phyloP scores from a whole-genome alignment of 495 filamentous ascomycete genomes.

The Cetradonia linearis region DNA sequence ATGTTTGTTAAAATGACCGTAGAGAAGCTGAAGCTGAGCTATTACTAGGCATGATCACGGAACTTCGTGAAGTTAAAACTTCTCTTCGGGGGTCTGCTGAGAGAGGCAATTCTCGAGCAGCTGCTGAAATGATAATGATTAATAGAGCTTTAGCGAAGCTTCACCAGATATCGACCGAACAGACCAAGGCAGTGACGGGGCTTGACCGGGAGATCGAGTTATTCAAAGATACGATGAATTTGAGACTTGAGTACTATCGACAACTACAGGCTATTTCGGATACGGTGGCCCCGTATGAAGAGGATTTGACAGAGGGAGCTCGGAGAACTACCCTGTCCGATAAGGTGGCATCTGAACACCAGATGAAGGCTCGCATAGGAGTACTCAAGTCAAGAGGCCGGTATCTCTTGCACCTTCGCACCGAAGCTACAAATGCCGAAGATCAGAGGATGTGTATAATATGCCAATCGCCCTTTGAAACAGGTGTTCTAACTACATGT shows the following conservation, averaged over 20 bases:
- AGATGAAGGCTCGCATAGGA: conserved; percentile 43
- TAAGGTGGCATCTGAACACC: conserved; percentile 36
- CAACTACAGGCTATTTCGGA: conserved; percentile 85
- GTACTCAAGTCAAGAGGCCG: conserved; percentile 56
- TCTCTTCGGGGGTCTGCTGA: conserved; percentile 51
- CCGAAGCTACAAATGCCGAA: conserved; percentile 48
- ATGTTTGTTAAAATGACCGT: background rate
- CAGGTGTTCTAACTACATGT: conserved; percentile 78
- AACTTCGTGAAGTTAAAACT: conserved; percentile 52
- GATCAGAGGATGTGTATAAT: conserved; percentile 62
- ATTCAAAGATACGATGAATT: conserved; percentile 69
- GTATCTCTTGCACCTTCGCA: conserved; percentile 55
- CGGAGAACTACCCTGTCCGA: conserved; percentile 33
- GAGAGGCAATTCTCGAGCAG: conserved; percentile 52
- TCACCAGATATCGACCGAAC: conserved; percentile 50
- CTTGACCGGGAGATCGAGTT: conserved; percentile 65
- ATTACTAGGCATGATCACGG: conserved; percentile 43
- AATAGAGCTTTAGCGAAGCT: conserved; percentile 44
- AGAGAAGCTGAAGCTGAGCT: background rate
- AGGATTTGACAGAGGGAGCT: conserved; percentile 40
- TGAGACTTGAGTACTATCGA: conserved; percentile 74
- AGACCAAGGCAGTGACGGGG: conserved; percentile 49
- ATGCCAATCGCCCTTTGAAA: conserved; percentile 60
- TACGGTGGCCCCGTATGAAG: conserved; percentile 63
- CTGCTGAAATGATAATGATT: conserved; percentile 53